A percentile compares a stretch with the other conserved stretches of the same genome.
phyloP scores from a whole-genome alignment of 169 alveolate species.

The Plasmodium ovale region DNA sequence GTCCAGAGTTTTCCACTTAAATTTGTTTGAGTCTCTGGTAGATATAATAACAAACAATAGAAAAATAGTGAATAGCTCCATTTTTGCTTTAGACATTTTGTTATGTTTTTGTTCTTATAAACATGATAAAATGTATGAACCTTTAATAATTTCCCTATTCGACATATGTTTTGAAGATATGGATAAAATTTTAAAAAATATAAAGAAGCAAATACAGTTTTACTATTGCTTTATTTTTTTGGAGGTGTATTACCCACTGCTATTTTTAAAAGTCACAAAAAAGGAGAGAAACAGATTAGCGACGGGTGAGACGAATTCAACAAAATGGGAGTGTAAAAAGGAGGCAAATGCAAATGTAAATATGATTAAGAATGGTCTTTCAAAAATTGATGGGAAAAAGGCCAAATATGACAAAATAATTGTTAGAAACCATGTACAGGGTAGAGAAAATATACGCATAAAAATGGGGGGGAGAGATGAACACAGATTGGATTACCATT shows the following conservation, averaged over 20 bases:
- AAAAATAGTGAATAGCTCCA: constrained; percentile 37
- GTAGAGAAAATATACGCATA: background rate
- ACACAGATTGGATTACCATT: background rate
- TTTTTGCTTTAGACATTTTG: constrained; percentile 55
- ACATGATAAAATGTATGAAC: constrained; percentile 17
- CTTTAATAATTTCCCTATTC: constrained; percentile 26
- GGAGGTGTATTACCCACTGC: constrained; percentile 61
- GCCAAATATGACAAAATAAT: background rate
- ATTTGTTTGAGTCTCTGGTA: constrained; percentile 32
- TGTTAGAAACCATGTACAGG: background rate
- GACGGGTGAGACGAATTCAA: background rate
- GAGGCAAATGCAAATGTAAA: background rate
- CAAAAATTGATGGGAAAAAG: background rate
- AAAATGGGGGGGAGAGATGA: background rate
- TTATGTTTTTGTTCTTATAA: constrained; percentile 73
- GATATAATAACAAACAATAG: constrained; percentile 49
- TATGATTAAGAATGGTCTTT: background rate
- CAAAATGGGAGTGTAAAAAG: background rate
- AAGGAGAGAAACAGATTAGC: background rate
- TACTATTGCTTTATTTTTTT: constrained; percentile 51
- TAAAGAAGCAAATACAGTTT: constrained; percentile 52
- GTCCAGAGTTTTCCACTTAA: constrained; percentile 66
- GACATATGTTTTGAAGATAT: constrained; percentile 53
- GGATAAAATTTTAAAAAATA: constrained; percentile 64
- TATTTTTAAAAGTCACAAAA: constrained; percentile 46